Percentiles rank a stretch among this genome's conserved stretches.
These are phyloP conservation scores for Yamagishiella unicocca DNA, from an alignment of 139 green algal genomes.

Conservation along the genomic window DNA sequence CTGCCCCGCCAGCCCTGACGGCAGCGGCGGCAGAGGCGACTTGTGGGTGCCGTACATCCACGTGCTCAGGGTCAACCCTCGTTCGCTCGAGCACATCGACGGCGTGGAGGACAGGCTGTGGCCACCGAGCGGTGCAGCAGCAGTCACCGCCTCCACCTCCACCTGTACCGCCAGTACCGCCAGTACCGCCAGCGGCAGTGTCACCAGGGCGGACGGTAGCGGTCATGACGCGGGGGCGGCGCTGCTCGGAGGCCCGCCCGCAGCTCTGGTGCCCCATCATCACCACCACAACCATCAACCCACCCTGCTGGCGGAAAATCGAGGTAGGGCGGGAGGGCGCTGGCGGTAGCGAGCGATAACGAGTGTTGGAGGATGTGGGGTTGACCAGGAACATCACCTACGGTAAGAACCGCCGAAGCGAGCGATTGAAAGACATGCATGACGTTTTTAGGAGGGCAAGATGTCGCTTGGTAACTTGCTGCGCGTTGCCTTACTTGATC, in stretches of 20 bases:
- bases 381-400: neutral
- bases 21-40: neutral
- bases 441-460: neutral
- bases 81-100: conserved; percentile 7
- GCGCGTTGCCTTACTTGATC: neutral
- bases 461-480: neutral
- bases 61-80: conserved; percentile 11
- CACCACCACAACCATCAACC: too few species aligned
- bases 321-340: too few species aligned
- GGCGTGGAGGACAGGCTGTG: neutral
- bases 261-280: too few species aligned
- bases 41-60: conserved; percentile 23
- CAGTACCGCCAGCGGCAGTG: too few species aligned
- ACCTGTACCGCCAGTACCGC: too few species aligned
- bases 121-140: neutral
- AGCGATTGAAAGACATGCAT: neutral
- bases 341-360: too few species aligned
- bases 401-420: neutral
- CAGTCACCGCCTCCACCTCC: too few species aligned
- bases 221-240: neutral
- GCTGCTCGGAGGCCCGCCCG: neutral
- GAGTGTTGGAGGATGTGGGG: neutral
- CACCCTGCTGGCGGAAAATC: too few species aligned
- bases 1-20: neutral
- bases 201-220: neutral